Conservation (phyloP, 2,329 filamentous ascomycete genomes). For the Xylariales sp. region DNA sequence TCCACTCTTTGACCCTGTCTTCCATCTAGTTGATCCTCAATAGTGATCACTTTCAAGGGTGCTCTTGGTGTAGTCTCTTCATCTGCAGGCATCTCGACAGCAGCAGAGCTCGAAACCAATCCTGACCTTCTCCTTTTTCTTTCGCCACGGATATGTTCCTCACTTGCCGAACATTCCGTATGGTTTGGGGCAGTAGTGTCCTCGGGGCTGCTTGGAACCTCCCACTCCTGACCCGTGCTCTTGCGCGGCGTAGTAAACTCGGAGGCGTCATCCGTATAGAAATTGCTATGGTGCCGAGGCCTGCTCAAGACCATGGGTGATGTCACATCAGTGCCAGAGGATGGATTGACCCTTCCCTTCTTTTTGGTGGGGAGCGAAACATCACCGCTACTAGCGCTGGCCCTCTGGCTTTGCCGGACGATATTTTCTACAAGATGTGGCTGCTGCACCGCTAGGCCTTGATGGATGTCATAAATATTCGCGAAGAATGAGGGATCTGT, state of each 20-base stretch:
- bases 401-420: constrained; percentile 50
- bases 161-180: constrained; percentile 34
- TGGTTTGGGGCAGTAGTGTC: constrained; percentile 20
- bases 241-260: constrained; percentile 47
- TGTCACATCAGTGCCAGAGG: constrained; percentile 48
- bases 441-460: constrained; percentile 45
- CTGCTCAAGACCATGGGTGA: constrained; percentile 41
- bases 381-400: constrained; percentile 48
- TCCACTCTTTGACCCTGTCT: constrained; percentile 15
- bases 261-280: constrained; percentile 42
- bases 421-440: constrained; percentile 50
- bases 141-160: constrained; percentile 38
- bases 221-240: constrained; percentile 47
- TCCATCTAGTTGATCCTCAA: constrained; percentile 24
- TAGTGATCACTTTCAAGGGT: constrained; percentile 13
- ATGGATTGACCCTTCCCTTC: constrained; percentile 40
- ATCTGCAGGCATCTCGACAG: constrained; percentile 31
- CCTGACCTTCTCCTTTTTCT: constrained; percentile 36
- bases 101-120: constrained; percentile 27
- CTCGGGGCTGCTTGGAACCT: constrained; percentile 50
- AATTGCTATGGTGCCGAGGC: constrained; percentile 34
- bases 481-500: constrained; percentile 49
- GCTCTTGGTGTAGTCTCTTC: constrained; percentile 26
- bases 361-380: constrained; percentile 44
- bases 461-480: constrained; percentile 45